These are phyloP conservation scores for Terana coerulea DNA, from an alignment of 768 basidiomycete genomes.

Conservation along the genomic window DNA sequence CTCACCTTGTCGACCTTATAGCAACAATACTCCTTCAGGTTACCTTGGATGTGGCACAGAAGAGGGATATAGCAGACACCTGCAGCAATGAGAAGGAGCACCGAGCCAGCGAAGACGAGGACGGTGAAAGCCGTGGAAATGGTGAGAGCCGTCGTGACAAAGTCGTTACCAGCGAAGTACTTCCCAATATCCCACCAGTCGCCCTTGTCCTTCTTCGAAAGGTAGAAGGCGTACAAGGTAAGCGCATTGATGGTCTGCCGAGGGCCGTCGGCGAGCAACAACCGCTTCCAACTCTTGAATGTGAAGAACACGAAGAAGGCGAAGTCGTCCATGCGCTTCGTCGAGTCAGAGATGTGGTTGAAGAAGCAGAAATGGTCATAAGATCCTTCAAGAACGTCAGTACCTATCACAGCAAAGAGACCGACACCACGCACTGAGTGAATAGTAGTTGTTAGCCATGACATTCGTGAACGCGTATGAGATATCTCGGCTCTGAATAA, in stretches of 20 bases:
- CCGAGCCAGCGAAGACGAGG: slow-evolving; percentile 78
- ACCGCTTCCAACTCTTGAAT: slow-evolving; percentile 97
- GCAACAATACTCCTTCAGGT: slow-evolving; percentile 98
- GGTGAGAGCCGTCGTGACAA: slow-evolving; percentile 75
- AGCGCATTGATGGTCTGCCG: slow-evolving; percentile 97
- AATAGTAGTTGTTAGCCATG: slow-evolving; percentile 96
- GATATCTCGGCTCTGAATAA: slow-evolving; percentile 93
- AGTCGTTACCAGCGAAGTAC: slow-evolving; percentile 73
- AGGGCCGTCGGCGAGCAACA: slow-evolving; percentile 89
- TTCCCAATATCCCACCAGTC: slow-evolving; percentile 68
- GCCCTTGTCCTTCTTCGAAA: slow-evolving; percentile 47
- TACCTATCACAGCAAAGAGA: background rate
- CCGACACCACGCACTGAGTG: slow-evolving; percentile 62
- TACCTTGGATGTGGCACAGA: slow-evolving; percentile 92
- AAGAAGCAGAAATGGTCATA: slow-evolving; percentile 99
- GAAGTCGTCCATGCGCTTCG: slow-evolving; percentile 95
- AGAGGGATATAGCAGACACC: slow-evolving; percentile 91
- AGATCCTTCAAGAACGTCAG: slow-evolving; percentile 50
- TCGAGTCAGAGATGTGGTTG: slow-evolving; percentile 92
- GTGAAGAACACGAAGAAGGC: slow-evolving; percentile 99
- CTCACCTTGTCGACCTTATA: slow-evolving; percentile 96
- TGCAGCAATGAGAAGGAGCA: slow-evolving; percentile 78
- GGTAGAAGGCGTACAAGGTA: slow-evolving; percentile 89
- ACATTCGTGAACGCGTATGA: slow-evolving; percentile 98
- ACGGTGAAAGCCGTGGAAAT: slow-evolving; percentile 91